Evolutionary conservation across 163 green algal genomes (phyloP).

Genomic region (Dunaliella salina): DNA sequence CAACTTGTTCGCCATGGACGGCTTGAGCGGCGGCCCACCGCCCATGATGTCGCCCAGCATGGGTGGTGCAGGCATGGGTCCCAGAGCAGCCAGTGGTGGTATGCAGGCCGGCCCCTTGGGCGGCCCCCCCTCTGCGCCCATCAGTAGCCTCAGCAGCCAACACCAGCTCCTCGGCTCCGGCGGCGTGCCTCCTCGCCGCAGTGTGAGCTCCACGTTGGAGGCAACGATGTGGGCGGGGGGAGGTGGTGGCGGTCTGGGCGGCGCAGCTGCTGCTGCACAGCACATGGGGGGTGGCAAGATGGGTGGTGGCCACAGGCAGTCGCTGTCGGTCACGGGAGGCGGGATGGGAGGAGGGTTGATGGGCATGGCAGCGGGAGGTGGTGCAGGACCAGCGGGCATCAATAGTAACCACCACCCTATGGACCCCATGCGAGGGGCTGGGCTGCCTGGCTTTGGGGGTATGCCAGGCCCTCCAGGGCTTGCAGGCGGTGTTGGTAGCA

Average conservation of each 20-base stretch:
- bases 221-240: neutral
- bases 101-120: neutral
- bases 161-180: conserved; percentile 8
- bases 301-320: no score
- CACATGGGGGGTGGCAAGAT: neutral
- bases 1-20: neutral
- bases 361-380: neutral
- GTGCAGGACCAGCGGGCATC: neutral
- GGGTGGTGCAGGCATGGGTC: no score
- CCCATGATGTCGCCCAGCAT: no score
- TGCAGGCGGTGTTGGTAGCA: no score
- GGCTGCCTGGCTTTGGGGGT: no score
- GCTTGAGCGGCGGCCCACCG: neutral
- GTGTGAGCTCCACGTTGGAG: neutral
- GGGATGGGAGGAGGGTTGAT: neutral
- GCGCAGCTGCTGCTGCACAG: no score
- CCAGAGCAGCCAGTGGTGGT: neutral
- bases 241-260: neutral
- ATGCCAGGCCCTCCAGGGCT: neutral
- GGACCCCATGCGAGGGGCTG: no score
- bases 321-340: no score
- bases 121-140: conserved; percentile 17
- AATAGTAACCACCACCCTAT: no score
- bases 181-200: conserved; percentile 19
- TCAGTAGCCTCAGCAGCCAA: conserved; percentile 22